These are phyloP conservation scores for Cicer yamashitae DNA, from an alignment of 306 rosid species.

Conservation along the genomic window DNA sequence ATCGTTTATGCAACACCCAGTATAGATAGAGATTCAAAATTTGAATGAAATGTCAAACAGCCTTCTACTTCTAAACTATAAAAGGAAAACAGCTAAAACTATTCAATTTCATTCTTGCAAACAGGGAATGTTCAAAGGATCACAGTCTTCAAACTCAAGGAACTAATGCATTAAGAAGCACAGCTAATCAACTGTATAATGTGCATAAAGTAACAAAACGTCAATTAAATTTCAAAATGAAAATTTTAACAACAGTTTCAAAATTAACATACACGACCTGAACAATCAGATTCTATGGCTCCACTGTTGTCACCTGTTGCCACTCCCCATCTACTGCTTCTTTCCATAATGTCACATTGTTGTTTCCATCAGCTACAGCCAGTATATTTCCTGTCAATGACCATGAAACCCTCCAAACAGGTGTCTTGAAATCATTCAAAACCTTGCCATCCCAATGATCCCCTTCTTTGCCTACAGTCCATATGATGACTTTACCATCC, in stretches of 20 bases:
- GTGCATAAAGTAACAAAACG: constrained; percentile 34
- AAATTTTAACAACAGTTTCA: constrained; percentile 47
- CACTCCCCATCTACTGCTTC: constrained; percentile 89
- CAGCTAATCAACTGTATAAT: constrained; percentile 44
- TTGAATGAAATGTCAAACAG: constrained; percentile 19
- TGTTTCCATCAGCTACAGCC: constrained; percentile 89
- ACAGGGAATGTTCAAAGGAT: constrained; percentile 36
- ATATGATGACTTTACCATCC: constrained; percentile 80
- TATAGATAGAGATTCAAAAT: constrained; percentile 18
- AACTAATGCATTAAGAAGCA: constrained; percentile 47
- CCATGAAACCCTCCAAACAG: constrained; percentile 92
- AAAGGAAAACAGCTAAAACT: constrained; percentile 38
- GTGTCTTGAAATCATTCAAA: constrained; percentile 76
- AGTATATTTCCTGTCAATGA: constrained; percentile 84
- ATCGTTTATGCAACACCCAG: constrained; percentile 17
- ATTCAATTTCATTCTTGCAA: constrained; percentile 47
- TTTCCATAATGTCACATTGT: constrained; percentile 82
- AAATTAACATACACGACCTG: constrained; percentile 42
- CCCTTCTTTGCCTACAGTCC: constrained; percentile 87
- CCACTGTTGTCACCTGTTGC: constrained; percentile 88
- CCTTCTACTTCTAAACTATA: constrained; percentile 14
- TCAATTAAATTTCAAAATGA: constrained; percentile 45
- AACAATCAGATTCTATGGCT: constrained; percentile 58
- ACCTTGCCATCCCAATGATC: constrained; percentile 89
- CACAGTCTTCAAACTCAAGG: constrained; percentile 34